Percentiles rank a stretch among this genome's conserved stretches.
Conservation (phyloP, 352 stramenopile genomes). For the Blastocystis sp. region DNA sequence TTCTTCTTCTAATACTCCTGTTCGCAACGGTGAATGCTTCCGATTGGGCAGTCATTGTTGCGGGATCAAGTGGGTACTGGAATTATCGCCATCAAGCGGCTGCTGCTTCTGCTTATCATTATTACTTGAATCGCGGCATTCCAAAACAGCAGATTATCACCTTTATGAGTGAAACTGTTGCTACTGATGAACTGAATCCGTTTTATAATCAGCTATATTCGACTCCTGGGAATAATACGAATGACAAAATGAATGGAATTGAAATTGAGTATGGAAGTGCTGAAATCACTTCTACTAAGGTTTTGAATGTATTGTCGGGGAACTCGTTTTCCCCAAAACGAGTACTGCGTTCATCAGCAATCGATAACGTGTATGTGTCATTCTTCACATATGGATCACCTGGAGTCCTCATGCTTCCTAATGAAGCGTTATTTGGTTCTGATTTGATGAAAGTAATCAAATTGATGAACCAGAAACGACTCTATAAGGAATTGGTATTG, state of each 20-base stretch:
- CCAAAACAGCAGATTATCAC: slow-evolving; percentile 47
- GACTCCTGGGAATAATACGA: background rate
- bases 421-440: slow-evolving; percentile 12
- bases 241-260: background rate
- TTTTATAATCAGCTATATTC: slow-evolving; percentile 14
- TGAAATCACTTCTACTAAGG: slow-evolving; percentile 20
- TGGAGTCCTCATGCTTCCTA: slow-evolving; percentile 23
- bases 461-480: slow-evolving; percentile 14
- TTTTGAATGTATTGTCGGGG: slow-evolving; percentile 21
- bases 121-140: slow-evolving; percentile 17
- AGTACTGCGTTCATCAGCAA: background rate
- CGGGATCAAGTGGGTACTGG: slow-evolving; percentile 42
- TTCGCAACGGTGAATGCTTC: background rate
- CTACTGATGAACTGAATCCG: slow-evolving; percentile 6
- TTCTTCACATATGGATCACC: slow-evolving; percentile 45
- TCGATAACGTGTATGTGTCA: slow-evolving; percentile 34
- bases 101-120: slow-evolving; percentile 51
- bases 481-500: slow-evolving; percentile 51
- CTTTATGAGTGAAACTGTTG: slow-evolving; percentile 31
- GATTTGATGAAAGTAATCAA: slow-evolving; percentile 1
- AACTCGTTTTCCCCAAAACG: slow-evolving; percentile 52
- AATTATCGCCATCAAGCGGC: slow-evolving; percentile 60
- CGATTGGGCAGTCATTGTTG: slow-evolving; percentile 59
- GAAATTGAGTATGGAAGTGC: slow-evolving; percentile 12
- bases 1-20: background rate